These are phyloP conservation scores for Exophiala oligosperma DNA, from an alignment of 2,329 filamentous ascomycete species.

Conservation along the genomic window DNA sequence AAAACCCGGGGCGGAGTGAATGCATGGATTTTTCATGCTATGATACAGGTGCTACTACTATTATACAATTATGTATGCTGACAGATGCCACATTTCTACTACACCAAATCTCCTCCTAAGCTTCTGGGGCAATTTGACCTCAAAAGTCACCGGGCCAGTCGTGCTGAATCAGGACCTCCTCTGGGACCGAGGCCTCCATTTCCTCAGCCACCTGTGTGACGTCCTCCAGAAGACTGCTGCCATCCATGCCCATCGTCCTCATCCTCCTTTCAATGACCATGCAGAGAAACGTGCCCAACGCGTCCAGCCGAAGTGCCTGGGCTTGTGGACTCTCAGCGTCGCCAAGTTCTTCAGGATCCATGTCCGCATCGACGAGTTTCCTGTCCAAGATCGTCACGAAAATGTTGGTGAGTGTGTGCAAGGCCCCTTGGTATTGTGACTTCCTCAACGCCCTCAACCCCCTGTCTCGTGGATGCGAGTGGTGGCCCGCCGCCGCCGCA, in stretches of 20 bases:
- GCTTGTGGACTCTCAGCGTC: conserved; percentile 30
- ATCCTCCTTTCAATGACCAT: conserved; percentile 40
- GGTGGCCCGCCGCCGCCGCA: conserved; percentile 19
- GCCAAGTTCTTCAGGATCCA: conserved; percentile 33
- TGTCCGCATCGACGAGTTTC: conserved; percentile 34
- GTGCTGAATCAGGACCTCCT: conserved; percentile 12
- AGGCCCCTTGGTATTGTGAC: conserved; percentile 36
- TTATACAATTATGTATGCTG: conserved; percentile 1
- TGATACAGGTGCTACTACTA: conserved; percentile 4
- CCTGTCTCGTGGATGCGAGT: conserved; percentile 2
- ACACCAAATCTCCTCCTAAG: neutral
- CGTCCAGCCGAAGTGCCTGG: conserved; percentile 43
- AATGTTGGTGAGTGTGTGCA: conserved; percentile 47
- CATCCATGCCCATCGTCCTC: conserved; percentile 10
- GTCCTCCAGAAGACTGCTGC: conserved; percentile 35
- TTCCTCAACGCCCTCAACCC: conserved; percentile 12
- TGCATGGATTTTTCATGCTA: conserved; percentile 4
- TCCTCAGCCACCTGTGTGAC: conserved; percentile 38
- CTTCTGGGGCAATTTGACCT: neutral
- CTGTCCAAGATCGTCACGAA: conserved; percentile 47
- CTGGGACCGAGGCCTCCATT: conserved; percentile 33
- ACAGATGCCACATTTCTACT: neutral
- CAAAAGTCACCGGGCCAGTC: conserved; percentile 9
- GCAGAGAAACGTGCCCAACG: conserved; percentile 42
- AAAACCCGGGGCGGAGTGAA: neutral